Evolutionary conservation across 108 stramenopile genomes (phyloP).

Genomic region (Parietichytrium sp.): DNA sequence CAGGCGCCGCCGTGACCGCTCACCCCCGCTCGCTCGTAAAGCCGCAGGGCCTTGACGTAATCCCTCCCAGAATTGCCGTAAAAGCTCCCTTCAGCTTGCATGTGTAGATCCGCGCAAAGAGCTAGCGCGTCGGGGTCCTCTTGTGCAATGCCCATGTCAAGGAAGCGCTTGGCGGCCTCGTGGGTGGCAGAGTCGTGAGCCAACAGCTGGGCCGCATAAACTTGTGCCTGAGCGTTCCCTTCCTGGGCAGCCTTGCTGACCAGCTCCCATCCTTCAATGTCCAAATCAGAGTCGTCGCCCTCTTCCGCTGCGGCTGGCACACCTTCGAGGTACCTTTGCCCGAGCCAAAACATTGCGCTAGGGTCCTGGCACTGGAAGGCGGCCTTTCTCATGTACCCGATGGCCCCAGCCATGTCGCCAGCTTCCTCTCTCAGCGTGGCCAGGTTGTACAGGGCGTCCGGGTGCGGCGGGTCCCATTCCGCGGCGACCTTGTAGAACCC

Average conservation of each 20-base stretch:
- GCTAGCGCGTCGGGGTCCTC: background rate
- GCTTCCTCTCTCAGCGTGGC: too few species aligned
- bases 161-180: background rate
- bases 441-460: constrained; percentile 27
- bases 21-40: constrained; percentile 7
- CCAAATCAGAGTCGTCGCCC: background rate
- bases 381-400: background rate
- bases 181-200: background rate
- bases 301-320: background rate
- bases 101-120: background rate
- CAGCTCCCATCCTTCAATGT: background rate
- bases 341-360: background rate
- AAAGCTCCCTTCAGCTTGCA: constrained; percentile 25
- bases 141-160: background rate
- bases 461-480: background rate
- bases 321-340: background rate
- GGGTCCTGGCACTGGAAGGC: background rate
- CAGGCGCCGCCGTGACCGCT: background rate
- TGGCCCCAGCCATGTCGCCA: background rate
- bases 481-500: background rate
- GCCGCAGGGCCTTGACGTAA: background rate
- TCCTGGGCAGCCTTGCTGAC: background rate
- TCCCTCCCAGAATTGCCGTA: background rate
- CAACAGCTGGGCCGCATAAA: background rate
- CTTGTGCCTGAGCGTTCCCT: background rate